Conservation (phyloP, 352 stramenopile species). For the Phytophthora ohioensis region DNA sequence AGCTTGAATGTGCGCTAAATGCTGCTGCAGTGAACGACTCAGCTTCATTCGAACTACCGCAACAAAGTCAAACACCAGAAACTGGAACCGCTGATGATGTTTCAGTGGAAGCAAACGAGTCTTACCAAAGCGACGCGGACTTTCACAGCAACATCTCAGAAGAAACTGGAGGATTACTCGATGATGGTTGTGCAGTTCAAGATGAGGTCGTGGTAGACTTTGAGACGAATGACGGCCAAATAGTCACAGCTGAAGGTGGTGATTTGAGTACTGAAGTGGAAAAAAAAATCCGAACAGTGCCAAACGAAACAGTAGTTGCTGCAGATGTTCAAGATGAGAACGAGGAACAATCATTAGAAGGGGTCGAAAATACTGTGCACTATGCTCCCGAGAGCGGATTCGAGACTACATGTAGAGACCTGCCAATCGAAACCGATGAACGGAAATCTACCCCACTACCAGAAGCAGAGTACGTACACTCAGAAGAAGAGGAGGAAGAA, state of each 20-base stretch:
- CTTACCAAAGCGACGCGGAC: background rate
- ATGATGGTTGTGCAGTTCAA: no score
- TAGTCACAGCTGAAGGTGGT: no score
- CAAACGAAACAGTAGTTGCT: no score
- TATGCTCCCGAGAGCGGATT: background rate
- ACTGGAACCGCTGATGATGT: background rate
- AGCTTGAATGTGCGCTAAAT: constrained; percentile 60
- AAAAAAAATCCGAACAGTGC: no score
- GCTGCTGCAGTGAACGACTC: constrained; percentile 14
- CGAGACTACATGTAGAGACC: background rate
- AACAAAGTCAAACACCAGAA: background rate
- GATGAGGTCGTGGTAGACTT: no score
- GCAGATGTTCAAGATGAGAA: no score
- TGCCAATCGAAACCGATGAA: background rate
- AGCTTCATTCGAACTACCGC: background rate
- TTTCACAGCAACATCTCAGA: background rate
- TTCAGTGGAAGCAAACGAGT: background rate
- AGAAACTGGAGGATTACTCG: no score
- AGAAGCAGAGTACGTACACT: constrained; percentile 1
- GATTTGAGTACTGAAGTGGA: no score
- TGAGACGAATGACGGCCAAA: no score
- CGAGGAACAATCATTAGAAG: no score
- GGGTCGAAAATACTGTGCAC: no score
- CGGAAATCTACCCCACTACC: background rate
- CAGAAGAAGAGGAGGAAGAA: constrained; percentile 24